Evolutionary conservation across 164 flowering plant species (phyloP).

Genomic region (Umbilicus rupestris): DNA sequence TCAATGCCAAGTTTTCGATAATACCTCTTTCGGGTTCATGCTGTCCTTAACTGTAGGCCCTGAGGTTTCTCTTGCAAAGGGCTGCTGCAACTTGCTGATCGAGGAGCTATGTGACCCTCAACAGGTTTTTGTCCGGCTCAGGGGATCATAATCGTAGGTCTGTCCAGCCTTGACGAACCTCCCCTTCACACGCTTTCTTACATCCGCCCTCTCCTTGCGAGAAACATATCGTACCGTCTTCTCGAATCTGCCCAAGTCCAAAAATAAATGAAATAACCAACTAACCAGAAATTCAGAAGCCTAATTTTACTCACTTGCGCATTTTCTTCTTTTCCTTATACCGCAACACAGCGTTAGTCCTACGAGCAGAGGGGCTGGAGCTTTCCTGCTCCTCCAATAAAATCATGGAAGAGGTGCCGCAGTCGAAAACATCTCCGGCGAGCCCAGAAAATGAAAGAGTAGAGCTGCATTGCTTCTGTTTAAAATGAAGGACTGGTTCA

Average conservation of each 20-base stretch:
- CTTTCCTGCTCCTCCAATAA: constrained; percentile 44
- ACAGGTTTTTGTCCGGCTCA: constrained; percentile 31
- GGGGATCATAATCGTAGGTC: constrained; percentile 44
- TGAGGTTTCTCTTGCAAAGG: too few species aligned
- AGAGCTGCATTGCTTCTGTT: constrained; percentile 31
- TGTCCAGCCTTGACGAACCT: constrained; percentile 55
- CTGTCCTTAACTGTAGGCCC: too few species aligned
- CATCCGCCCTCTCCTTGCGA: constrained; percentile 52
- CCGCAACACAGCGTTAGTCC: constrained; percentile 66
- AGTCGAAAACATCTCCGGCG: constrained; percentile 54
- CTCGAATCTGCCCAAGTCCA: constrained; percentile 48
- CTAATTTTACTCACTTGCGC: constrained; percentile 36
- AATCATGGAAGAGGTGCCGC: constrained; percentile 60
- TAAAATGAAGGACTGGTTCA: constrained; percentile 45
- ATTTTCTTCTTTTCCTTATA: constrained; percentile 80
- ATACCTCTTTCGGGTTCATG: too few species aligned
- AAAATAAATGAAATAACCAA: too few species aligned
- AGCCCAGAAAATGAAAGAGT: constrained; percentile 59
- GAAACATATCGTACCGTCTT: constrained; percentile 50
- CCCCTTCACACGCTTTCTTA: constrained; percentile 49
- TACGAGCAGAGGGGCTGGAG: constrained; percentile 30
- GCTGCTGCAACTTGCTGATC: too few species aligned
- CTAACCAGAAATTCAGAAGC: too few species aligned
- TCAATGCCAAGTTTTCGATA: too few species aligned
- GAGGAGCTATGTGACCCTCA: too few species aligned